Evolutionary conservation across 2,329 filamentous ascomycete genomes (phyloP), one percentile per base, ranked within the genome.

Genomic region (Fusarium humuli): DNA sequence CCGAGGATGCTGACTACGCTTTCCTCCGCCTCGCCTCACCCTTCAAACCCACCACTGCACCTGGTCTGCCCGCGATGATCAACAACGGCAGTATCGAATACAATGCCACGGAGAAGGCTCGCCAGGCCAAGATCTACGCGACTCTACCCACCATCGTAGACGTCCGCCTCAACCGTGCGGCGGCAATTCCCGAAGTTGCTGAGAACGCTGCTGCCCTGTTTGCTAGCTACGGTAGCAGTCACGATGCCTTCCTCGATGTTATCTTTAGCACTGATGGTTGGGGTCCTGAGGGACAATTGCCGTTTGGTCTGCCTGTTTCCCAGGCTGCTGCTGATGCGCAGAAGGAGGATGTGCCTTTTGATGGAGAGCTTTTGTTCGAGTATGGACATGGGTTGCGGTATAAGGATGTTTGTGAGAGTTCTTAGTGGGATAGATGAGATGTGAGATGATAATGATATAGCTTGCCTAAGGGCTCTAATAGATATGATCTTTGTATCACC

Each of bases 241-340:
- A 75, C 0, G 79, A 83, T 7, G 83, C 83, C 0, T 82, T 84
- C 59, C 57, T 85, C 6, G 82, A 84, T 63, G 77, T 85, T 1
- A 42, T 84, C 0, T 83, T 84, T 55, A 77, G 76, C 0, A 67
- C 77, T 3, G 77, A 76, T 10, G 70, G 72, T 14, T 67, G 69
- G 52, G 62, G 27, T 0, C 84, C 84, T 0, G 70, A 80, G 58
- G 83, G 84, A 1, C 63, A 69, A 5, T 20, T 75, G 30, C 73
- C 73, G 0, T 75, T 84, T 71, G 84, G 86, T 70, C 57, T 86
- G 34, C 83, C 84, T 1, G 70, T 80, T 13, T 83, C 81, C 8
- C 79, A 80, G 67, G 78, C 75, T 46, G 84, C 83, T 3, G 84
- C 84, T 0, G 78, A 80, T 47, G 78, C 70, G 11, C 65, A 69